Percentiles rank a stretch among this genome's conserved stretches.
Evolutionary conservation across 768 basidiomycete genomes (phyloP).

Genomic region (Naganishia vaughanmartiniae): DNA sequence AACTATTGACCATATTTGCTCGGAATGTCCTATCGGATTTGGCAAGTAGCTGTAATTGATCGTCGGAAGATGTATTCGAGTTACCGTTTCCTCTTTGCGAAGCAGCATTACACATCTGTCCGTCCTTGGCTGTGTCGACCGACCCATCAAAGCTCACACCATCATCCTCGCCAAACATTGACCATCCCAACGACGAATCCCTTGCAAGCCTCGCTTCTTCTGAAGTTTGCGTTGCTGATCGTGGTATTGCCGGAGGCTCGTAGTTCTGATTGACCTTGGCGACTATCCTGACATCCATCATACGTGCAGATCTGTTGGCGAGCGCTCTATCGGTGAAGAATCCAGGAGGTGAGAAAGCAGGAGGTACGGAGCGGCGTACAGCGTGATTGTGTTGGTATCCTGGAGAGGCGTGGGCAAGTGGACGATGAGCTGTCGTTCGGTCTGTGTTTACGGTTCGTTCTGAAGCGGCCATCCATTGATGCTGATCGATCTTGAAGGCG

Average conservation of each 20-base stretch:
- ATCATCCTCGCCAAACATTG: background rate
- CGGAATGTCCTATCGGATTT: conserved; percentile 1
- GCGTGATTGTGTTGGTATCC: background rate
- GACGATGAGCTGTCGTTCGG: background rate
- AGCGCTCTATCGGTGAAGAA: background rate
- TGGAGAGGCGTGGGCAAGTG: background rate
- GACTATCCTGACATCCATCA: background rate
- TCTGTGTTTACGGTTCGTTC: background rate
- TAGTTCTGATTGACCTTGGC: no score
- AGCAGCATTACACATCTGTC: background rate
- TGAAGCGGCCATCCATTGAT: background rate
- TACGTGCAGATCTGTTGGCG: background rate
- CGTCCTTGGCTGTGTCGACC: background rate
- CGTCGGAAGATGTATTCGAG: background rate
- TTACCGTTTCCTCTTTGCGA: background rate
- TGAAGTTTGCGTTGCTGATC: background rate
- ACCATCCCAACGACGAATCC: conserved; percentile 2
- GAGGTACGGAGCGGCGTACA: background rate
- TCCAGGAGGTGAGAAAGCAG: conserved; percentile 13
- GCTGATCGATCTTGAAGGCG: background rate
- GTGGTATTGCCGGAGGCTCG: conserved; percentile 8
- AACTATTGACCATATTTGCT: background rate
- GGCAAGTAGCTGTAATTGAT: conserved; percentile 9
- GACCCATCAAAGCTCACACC: no score
- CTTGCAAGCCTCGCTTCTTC: background rate